Evolutionary conservation across 495 filamentous ascomycete species (phyloP).

Genomic region (Hypoxylon intermedium): DNA sequence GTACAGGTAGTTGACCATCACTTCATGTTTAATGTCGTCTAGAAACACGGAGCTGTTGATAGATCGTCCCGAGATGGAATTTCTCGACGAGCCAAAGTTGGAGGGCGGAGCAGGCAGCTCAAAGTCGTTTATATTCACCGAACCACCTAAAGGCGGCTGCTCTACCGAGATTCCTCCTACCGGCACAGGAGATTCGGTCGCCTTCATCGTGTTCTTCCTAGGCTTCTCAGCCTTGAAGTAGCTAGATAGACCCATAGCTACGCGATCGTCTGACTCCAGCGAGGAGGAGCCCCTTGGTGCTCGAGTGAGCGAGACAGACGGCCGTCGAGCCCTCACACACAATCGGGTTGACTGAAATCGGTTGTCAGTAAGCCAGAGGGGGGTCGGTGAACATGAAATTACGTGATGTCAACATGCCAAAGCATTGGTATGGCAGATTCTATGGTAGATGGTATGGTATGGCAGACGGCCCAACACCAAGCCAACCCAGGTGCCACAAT

Average conservation of each 20-base stretch:
- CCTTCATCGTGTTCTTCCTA: slow-evolving; percentile 34
- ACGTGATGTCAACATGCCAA: not conserved
- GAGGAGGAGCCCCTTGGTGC: no score
- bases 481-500: not conserved
- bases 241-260: slow-evolving; percentile 63
- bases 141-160: slow-evolving; percentile 23
- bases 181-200: slow-evolving; percentile 16
- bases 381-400: not conserved
- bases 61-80: slow-evolving; percentile 59
- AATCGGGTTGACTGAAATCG: not conserved
- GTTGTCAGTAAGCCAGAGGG: not conserved
- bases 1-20: slow-evolving; percentile 83
- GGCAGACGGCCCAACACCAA: not conserved
- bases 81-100: slow-evolving; percentile 55
- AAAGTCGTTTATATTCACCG: slow-evolving; percentile 39
- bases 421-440: not conserved
- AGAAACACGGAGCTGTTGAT: slow-evolving; percentile 63
- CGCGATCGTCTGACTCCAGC: not conserved
- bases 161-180: slow-evolving; percentile 35
- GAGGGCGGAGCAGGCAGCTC: slow-evolving; percentile 57
- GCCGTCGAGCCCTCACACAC: not conserved
- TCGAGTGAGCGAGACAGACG: no score
- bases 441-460: not conserved
- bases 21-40: slow-evolving; percentile 81
- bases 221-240: slow-evolving; percentile 67